Conservation (phyloP, 2,329 filamentous ascomycete species). For the Plenodomus biglobosus region DNA sequence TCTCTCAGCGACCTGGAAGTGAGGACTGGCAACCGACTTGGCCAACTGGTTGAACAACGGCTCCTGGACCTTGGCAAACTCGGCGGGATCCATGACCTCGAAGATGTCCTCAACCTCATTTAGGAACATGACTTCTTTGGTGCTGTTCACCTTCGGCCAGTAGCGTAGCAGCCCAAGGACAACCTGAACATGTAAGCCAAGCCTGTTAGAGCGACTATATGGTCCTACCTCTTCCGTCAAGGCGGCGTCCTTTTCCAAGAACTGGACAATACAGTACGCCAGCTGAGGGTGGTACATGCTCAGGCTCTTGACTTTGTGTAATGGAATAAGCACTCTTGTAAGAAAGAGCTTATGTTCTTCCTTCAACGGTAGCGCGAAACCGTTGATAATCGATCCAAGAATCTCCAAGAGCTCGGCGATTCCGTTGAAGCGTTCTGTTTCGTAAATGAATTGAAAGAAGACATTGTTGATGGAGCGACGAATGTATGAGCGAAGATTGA, state of each 20-base stretch:
- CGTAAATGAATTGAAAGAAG: conserved; percentile 99
- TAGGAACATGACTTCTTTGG: conserved; percentile 99
- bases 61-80: conserved; percentile 98
- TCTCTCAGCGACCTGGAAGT: conserved; percentile 97
- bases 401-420: conserved; percentile 97
- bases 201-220: conserved; percentile 4
- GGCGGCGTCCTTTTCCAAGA: conserved; percentile 94
- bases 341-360: conserved; percentile 99
- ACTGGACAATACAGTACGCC: conserved; percentile 98
- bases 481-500: conserved; percentile 96
- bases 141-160: conserved; percentile 99
- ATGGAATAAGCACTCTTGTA: conserved; percentile 84
- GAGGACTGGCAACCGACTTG: conserved; percentile 96
- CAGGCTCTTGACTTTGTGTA: conserved; percentile 97
- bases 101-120: conserved; percentile 99
- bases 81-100: conserved; percentile 98
- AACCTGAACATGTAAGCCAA: conserved; percentile 58
- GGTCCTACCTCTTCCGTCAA: conserved; percentile 85
- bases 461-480: conserved; percentile 99
- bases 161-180: conserved; percentile 92
- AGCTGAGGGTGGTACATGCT: conserved; percentile 99
- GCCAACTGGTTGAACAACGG: conserved; percentile 95
- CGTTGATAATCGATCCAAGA: conserved; percentile 97
- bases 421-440: conserved; percentile 97
- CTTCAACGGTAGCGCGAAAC: conserved; percentile 93